phyloP scores from a whole-genome alignment of 495 filamentous ascomycete species.

The Schizothecium vesticola region DNA sequence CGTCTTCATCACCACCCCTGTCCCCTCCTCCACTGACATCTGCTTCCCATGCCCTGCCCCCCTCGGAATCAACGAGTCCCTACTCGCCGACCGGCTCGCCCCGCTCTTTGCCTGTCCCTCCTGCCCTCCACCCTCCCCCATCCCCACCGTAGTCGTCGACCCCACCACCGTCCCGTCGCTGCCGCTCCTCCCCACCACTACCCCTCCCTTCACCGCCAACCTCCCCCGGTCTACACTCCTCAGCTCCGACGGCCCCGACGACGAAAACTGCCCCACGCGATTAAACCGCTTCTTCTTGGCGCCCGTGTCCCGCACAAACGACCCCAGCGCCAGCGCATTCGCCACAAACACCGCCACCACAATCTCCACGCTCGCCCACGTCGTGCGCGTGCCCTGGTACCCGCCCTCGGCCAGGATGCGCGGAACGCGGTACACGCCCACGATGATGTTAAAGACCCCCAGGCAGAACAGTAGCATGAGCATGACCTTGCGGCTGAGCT shows the following conservation, averaged over 20 bases:
- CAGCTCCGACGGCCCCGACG: constrained; percentile 40
- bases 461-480: constrained; percentile 71
- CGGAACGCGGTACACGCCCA: constrained; percentile 71
- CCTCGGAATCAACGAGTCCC: constrained; percentile 24
- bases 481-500: constrained; percentile 52
- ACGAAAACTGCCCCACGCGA: background rate
- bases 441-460: constrained; percentile 64
- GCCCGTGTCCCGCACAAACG: constrained; percentile 72
- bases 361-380: constrained; percentile 70
- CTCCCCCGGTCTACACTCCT: constrained; percentile 9
- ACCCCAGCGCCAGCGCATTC: constrained; percentile 72
- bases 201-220: background rate
- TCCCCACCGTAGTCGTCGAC: constrained; percentile 9
- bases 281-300: constrained; percentile 65
- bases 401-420: constrained; percentile 56
- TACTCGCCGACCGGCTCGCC: constrained; percentile 12
- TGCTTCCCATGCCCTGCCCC: background rate
- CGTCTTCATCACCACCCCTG: constrained; percentile 22
- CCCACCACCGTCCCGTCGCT: background rate
- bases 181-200: constrained; percentile 27
- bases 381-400: constrained; percentile 66
- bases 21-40: background rate
- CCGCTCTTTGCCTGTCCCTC: background rate
- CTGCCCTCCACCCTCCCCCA: background rate
- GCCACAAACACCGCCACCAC: constrained; percentile 68